Evolutionary conservation across 495 filamentous ascomycete genomes (phyloP), one percentile per base, ranked within the genome.

Genomic region (Lepraria neglecta): DNA sequence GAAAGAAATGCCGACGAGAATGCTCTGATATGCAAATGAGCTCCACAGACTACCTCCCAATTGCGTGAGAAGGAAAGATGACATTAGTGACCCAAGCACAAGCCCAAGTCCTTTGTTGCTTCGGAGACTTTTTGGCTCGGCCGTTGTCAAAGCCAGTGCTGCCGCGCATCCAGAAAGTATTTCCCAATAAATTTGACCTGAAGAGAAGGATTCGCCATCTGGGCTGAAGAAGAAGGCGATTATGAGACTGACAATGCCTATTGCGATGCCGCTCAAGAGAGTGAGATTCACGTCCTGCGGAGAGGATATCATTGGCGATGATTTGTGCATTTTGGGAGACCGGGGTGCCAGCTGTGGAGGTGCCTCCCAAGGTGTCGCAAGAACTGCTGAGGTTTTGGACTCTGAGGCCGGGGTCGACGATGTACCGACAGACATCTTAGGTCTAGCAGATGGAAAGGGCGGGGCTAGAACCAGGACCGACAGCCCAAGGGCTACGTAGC

Each of bases 401-500:
- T 64, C 50, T 15, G 67, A 64, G 11, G 43, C 42, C 3, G 51
- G 31, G n/a, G 10, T 27, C 15, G 60, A 44, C 44, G 64, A 57
- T 21, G 50, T 48, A 40, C 31, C 43, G 12, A 60, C 21, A 46
- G 62, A 60, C 4, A 24, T 10, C 17, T 48, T 57, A 31, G 56
- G 64, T 21, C 45, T 52, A 1, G 63, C 60, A 11, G 67, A 68
- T 54, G 74, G 71, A 46, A 80, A 76, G 17, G 78, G 76, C 12
- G 75, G 74, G 14, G 73, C 74, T 38, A 79, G 54, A 28, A 74
- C 67, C 50, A 81, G 75, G 6, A 78, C 62, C 0, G 79, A 79
- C 6, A 73, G 42, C 9, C 72, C 61, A 42, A 84, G 69, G 6
- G 76, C 72, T 3, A 74, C 35, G 62, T 84, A 82, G 14, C 81